Evolutionary conservation across 495 filamentous ascomycete species (phyloP).

Genomic region (Glarea lozoyensis): DNA sequence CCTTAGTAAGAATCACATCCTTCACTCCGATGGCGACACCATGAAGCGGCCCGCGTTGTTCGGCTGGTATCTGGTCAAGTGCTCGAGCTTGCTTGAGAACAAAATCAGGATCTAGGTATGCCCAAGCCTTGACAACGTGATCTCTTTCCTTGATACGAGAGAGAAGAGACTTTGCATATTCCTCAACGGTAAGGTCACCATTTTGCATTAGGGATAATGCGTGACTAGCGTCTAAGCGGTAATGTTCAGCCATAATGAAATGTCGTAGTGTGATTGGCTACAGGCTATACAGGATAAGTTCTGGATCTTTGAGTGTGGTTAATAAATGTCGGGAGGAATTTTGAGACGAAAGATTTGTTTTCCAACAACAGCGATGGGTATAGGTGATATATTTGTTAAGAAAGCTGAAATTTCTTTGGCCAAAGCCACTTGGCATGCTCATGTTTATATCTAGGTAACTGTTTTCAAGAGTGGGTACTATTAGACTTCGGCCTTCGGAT

Average conservation of each 20-base stretch:
- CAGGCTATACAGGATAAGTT: too few species aligned
- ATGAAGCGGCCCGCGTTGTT: slow-evolving; percentile 41
- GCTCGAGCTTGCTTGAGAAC: slow-evolving; percentile 40
- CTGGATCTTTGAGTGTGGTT: too few species aligned
- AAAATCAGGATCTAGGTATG: slow-evolving; percentile 34
- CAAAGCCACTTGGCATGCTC: too few species aligned
- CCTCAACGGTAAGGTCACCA: slow-evolving; percentile 34
- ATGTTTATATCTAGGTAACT: not conserved
- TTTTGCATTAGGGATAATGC: slow-evolving; percentile 26
- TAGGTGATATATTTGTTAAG: too few species aligned
- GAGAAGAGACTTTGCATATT: slow-evolving; percentile 44
- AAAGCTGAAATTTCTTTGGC: too few species aligned
- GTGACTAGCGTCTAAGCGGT: slow-evolving; percentile 30
- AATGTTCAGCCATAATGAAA: slow-evolving; percentile 24
- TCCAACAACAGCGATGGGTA: too few species aligned
- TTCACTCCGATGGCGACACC: slow-evolving; percentile 47
- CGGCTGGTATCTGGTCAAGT: slow-evolving; percentile 36
- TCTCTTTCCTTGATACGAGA: slow-evolving; percentile 39
- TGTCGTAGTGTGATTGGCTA: not conserved
- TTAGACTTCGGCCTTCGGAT: not conserved
- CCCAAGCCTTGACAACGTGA: slow-evolving; percentile 42
- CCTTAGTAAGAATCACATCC: slow-evolving; percentile 51
- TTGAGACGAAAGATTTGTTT: too few species aligned
- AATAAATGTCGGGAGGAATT: not conserved
- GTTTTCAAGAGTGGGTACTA: slow-evolving; percentile 10